Conservation (phyloP, 2,329 filamentous ascomycete genomes). For the Fusarium irregulare region DNA sequence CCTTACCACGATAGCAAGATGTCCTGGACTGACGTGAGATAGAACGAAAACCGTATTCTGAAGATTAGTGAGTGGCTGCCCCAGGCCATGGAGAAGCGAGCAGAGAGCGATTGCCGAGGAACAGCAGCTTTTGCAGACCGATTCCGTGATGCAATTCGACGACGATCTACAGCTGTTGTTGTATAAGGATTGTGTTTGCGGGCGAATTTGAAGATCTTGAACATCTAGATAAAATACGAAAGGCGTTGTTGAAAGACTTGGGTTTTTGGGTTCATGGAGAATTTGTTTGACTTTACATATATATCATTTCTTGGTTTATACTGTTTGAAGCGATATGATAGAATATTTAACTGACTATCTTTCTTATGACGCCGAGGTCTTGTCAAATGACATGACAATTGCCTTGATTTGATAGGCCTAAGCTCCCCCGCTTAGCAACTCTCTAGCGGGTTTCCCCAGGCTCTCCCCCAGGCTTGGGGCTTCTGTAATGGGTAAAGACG, state of each 20-base stretch:
- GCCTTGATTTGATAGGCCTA: conserved; percentile 40
- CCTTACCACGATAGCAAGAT: neutral
- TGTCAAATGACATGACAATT: conserved; percentile 38
- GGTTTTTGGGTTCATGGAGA: neutral
- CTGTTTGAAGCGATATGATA: neutral
- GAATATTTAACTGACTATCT: neutral
- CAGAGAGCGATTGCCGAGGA: conserved; percentile 64
- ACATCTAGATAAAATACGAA: neutral
- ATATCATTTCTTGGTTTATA: neutral
- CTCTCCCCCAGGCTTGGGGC: conserved; percentile 5
- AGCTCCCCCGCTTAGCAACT: conserved; percentile 13
- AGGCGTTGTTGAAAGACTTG: neutral
- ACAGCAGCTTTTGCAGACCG: conserved; percentile 64
- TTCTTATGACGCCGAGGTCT: conserved; percentile 2
- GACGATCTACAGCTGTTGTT: conserved; percentile 42
- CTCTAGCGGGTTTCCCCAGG: conserved; percentile 39
- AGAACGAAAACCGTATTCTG: conserved; percentile 71
- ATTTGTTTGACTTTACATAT: neutral
- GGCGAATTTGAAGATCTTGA: neutral
- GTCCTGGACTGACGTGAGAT: neutral
- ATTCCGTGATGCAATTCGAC: conserved; percentile 62
- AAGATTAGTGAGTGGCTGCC: conserved; percentile 74
- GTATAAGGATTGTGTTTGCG: conserved; percentile 10
- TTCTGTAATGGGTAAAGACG: conserved; percentile 6
- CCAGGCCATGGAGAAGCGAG: conserved; percentile 64